Evolutionary conservation across 352 stramenopile species (phyloP).

Genomic region (Elongisporangium senticosum): DNA sequence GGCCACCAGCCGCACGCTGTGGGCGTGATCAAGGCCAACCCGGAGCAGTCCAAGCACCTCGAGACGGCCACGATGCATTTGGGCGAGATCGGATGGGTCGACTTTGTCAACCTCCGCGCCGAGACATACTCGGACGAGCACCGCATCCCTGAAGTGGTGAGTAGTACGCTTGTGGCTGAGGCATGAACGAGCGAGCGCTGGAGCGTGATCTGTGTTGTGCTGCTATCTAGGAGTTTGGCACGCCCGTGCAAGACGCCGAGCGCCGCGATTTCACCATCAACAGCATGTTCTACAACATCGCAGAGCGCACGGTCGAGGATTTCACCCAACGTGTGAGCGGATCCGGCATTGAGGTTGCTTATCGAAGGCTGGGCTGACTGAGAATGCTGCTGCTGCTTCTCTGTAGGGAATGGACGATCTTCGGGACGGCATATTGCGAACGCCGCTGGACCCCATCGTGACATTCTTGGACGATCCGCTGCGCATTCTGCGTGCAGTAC

Average conservation of each 20-base stretch:
- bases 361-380: background rate
- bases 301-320: slow-evolving; percentile 92
- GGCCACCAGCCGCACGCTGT: slow-evolving; percentile 42
- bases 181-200: background rate
- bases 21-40: slow-evolving; percentile 73
- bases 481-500: slow-evolving; percentile 91
- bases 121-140: slow-evolving; percentile 92
- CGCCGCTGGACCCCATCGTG: slow-evolving; percentile 89
- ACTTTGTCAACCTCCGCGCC: slow-evolving; percentile 97
- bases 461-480: slow-evolving; percentile 98
- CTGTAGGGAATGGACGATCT: slow-evolving; percentile 90
- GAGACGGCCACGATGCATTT: slow-evolving; percentile 97
- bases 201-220: background rate
- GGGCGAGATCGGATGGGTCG: slow-evolving; percentile 88
- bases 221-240: slow-evolving; percentile 44
- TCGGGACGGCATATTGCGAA: slow-evolving; percentile 85
- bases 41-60: slow-evolving; percentile 97
- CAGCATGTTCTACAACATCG: slow-evolving; percentile 98
- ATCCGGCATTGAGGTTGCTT: background rate
- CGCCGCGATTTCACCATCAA: slow-evolving; percentile 99
- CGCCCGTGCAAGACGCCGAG: slow-evolving; percentile 81
- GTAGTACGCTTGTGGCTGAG: background rate
- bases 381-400: background rate
- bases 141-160: slow-evolving; percentile 54
- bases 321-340: slow-evolving; percentile 65